Percentiles rank a stretch among this genome's conserved stretches.
phyloP scores from a whole-genome alignment of 2,329 filamentous ascomycete species.

The Fusarium sp. region DNA sequence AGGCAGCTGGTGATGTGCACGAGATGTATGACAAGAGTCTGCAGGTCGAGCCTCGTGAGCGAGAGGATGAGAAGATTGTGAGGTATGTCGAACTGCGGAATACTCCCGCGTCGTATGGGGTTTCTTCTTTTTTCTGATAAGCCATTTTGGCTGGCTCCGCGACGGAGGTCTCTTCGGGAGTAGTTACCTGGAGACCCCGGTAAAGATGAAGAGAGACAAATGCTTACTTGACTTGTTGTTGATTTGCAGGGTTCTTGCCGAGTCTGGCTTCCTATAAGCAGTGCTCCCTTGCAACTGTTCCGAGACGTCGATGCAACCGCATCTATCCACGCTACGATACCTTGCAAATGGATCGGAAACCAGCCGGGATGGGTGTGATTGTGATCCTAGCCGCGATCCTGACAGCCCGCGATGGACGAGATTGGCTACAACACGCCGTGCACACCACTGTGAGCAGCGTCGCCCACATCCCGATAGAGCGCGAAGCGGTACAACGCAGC shows the following conservation, averaged over 20 bases:
- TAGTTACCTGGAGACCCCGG: constrained; percentile 2
- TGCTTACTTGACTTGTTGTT: constrained; percentile 39
- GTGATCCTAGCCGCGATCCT: constrained; percentile 7
- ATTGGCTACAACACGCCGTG: constrained; percentile 14
- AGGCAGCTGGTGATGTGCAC: constrained; percentile 93
- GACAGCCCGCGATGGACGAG: constrained; percentile 11
- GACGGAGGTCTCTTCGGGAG: constrained; percentile 13
- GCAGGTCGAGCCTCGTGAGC: constrained; percentile 90
- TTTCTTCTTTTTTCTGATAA: constrained; percentile 37
- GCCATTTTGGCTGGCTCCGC: constrained; percentile 13
- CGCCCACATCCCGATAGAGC: constrained; percentile 11
- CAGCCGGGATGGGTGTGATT: constrained; percentile 14
- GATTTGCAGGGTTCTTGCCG: constrained; percentile 66
- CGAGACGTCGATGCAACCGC: constrained; percentile 20
- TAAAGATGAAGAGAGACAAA: constrained; percentile 29
- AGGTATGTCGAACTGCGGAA: constrained; percentile 73
- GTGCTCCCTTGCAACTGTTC: constrained; percentile 15
- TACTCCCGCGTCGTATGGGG: constrained; percentile 39
- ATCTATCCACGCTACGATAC: constrained; percentile 12
- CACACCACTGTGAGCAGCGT: constrained; percentile 6
- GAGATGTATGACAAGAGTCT: constrained; percentile 99
- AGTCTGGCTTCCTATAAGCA: constrained; percentile 70
- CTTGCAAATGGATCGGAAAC: constrained; percentile 14
- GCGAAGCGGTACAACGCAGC: constrained; percentile 14
- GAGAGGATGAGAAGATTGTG: constrained; percentile 99